Conservation (phyloP, 768 basidiomycete genomes). For the Fistulinella prunicolor region DNA sequence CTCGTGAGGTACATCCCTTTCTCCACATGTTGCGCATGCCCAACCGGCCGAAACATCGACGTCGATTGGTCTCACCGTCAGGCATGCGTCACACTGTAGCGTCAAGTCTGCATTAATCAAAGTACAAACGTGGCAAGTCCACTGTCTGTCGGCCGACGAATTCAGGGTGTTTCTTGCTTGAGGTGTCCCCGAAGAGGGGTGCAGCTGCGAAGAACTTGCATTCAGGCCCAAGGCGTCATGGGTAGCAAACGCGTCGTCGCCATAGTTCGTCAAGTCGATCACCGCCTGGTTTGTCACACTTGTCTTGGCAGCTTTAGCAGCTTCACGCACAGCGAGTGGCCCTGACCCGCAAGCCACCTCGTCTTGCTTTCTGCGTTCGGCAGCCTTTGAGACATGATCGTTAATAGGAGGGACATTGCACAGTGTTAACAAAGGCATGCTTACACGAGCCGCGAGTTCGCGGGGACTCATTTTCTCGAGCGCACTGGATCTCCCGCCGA, state of each 20-base stretch:
- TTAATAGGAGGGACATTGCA: constrained; percentile 1
- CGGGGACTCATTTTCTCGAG: constrained; percentile 51
- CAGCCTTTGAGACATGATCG: constrained; percentile 55
- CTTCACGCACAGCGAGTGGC: constrained; percentile 52
- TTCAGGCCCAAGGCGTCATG: constrained; percentile 30
- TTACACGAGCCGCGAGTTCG: constrained; percentile 60
- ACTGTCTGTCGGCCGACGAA: constrained; percentile 28
- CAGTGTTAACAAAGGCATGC: constrained; percentile 38
- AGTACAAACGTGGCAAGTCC: constrained; percentile 63
- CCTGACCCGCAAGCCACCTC: constrained; percentile 74
- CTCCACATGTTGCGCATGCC: constrained; percentile 64
- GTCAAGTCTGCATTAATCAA: constrained; percentile 51
- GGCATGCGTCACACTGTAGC: constrained; percentile 63
- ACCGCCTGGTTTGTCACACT: constrained; percentile 55
- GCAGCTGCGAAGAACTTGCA: constrained; percentile 14
- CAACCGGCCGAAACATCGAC: constrained; percentile 45
- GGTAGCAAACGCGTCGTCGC: constrained; percentile 7
- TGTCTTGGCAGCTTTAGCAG: constrained; percentile 64
- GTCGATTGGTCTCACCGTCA: constrained; percentile 37
- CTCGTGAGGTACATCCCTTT: constrained; percentile 56
- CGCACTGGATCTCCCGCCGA: constrained; percentile 52
- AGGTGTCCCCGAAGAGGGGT: not conserved
- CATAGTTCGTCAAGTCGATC: constrained; percentile 54
- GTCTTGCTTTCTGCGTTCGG: constrained; percentile 73
- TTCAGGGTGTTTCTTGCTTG: not conserved